Percentiles rank a stretch among this genome's conserved stretches.
Conservation (phyloP, 805 yeast species). For the Kazachstania viticola region DNA sequence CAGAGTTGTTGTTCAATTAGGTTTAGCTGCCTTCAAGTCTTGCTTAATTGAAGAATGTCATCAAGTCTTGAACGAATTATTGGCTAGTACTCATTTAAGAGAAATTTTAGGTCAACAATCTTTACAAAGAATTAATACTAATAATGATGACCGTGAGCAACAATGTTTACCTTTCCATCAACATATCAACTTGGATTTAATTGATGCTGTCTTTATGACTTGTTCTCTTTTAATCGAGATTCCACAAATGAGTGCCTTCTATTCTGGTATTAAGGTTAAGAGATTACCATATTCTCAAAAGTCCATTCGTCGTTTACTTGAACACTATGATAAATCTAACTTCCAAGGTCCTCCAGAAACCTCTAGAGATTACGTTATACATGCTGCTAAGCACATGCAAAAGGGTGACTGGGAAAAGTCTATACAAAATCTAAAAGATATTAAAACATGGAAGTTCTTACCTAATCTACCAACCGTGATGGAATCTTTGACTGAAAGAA, state of each 20-base stretch:
- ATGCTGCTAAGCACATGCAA: constrained; percentile 81
- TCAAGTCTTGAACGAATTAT: constrained; percentile 77
- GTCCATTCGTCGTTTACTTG: constrained; percentile 83
- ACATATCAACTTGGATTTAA: constrained; percentile 91
- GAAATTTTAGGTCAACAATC: constrained; percentile 89
- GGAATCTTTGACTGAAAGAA: constrained; percentile 60
- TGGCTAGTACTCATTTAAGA: constrained; percentile 73
- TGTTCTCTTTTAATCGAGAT: constrained; percentile 81
- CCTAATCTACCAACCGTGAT: constrained; percentile 57
- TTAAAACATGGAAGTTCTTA: constrained; percentile 74
- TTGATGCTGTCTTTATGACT: constrained; percentile 90
- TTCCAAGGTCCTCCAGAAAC: constrained; percentile 98
- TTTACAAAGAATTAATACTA: constrained; percentile 45
- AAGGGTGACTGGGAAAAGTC: constrained; percentile 84
- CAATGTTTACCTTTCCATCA: constrained; percentile 93
- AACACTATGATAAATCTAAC: constrained; percentile 85
- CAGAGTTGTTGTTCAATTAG: constrained; percentile 91
- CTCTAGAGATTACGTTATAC: constrained; percentile 84
- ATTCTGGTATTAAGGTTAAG: constrained; percentile 48
- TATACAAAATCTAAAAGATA: constrained; percentile 43
- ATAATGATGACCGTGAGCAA: constrained; percentile 32
- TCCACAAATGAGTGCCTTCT: constrained; percentile 74
- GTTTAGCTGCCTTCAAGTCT: constrained; percentile 85
- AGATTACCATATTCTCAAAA: constrained; percentile 48
- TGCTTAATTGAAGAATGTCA: constrained; percentile 82